Evolutionary conservation across 495 filamentous ascomycete genomes (phyloP).

Genomic region (Podospora sp.): DNA sequence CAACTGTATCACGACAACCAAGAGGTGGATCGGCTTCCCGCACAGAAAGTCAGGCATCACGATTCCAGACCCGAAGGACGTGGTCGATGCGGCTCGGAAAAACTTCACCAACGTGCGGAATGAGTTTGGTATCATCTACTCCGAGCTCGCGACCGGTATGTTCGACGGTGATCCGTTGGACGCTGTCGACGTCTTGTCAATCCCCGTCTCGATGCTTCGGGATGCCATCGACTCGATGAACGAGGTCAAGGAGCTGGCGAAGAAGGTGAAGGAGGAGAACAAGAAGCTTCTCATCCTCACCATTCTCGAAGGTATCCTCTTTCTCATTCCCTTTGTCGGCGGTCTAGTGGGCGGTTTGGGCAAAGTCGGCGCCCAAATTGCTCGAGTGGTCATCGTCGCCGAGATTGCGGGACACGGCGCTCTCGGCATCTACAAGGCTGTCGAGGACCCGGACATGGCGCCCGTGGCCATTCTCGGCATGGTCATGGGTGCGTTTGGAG

Average conservation of each 20-base stretch:
- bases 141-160: neutral
- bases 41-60: slow-evolving; percentile 6
- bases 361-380: neutral
- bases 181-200: slow-evolving; percentile 11
- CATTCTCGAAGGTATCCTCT: slow-evolving; percentile 16
- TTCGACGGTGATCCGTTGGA: slow-evolving; percentile 1
- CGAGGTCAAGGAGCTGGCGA: slow-evolving; percentile 17
- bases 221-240: slow-evolving; percentile 17
- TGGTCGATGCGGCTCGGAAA: slow-evolving; percentile 7
- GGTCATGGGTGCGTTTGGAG: slow-evolving; percentile 10
- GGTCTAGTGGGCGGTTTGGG: slow-evolving; percentile 1
- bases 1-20: slow-evolving; percentile 8
- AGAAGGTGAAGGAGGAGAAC: slow-evolving; percentile 15
- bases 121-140: neutral
- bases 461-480: slow-evolving; percentile 16
- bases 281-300: slow-evolving; percentile 19
- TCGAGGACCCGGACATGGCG: slow-evolving; percentile 16
- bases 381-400: neutral
- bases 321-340: slow-evolving; percentile 17
- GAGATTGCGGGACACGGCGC: slow-evolving; percentile 50
- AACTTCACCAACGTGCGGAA: slow-evolving; percentile 12
- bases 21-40: neutral
- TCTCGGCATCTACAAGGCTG: slow-evolving; percentile 49
- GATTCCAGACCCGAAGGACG: slow-evolving; percentile 17
- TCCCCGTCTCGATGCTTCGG: slow-evolving; percentile 12